phyloP scores from a whole-genome alignment of 23 red algal species.

The Gracilaria caudata region DNA sequence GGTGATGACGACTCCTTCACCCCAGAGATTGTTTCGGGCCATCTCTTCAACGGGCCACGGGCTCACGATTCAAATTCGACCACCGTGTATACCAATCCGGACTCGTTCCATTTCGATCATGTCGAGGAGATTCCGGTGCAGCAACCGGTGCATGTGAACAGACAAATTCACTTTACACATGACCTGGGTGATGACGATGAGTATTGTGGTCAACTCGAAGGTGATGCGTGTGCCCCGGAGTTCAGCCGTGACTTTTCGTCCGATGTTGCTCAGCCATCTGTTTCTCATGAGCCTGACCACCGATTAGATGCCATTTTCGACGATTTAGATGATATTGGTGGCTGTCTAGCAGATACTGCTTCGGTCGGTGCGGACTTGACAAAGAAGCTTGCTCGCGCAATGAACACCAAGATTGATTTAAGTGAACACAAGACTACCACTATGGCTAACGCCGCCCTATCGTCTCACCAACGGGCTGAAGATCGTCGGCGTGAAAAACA shows the following conservation, averaged over 20 bases:
- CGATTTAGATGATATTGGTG: constrained; percentile 55
- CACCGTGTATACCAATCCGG: not conserved
- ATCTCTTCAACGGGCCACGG: constrained; percentile 46
- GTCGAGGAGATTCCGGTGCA: not conserved
- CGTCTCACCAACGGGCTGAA: constrained; percentile 40
- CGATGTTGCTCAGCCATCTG: not conserved
- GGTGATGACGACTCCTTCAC: constrained; percentile 66
- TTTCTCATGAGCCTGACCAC: constrained; percentile 20
- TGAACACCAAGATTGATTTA: not conserved
- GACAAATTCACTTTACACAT: not conserved
- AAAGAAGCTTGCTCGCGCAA: constrained; percentile 35
- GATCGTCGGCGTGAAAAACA: constrained; percentile 64
- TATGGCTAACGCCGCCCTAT: constrained; percentile 32
- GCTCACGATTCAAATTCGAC: not conserved
- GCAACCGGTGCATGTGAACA: not conserved
- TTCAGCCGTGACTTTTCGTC: not conserved
- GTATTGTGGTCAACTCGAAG: not conserved
- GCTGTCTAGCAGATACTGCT: constrained; percentile 31
- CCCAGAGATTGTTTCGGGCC: constrained; percentile 60
- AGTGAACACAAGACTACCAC: not conserved
- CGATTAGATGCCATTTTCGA: constrained; percentile 54
- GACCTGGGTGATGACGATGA: constrained; percentile 16
- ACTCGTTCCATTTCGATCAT: not conserved
- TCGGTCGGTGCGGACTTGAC: constrained; percentile 14
- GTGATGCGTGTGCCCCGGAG: constrained; percentile 7